Evolutionary conservation across 176 grass and related monocot genomes (phyloP).

Genomic region (Secale cereale): DNA sequence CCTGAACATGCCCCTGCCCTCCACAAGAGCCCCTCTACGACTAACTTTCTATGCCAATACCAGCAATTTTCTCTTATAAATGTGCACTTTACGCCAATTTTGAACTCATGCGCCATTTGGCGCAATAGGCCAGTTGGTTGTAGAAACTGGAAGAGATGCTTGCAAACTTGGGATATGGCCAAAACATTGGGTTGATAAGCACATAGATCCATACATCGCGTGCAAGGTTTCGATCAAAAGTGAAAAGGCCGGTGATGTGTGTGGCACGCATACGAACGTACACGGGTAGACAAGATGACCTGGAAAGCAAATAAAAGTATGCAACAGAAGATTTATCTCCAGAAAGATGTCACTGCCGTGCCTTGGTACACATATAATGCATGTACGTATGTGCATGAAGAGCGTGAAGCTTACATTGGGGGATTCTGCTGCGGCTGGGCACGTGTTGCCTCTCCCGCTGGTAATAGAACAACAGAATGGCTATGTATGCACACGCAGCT

Average conservation of each 20-base stretch:
- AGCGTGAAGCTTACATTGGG: background rate
- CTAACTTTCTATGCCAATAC: too few relatives aligned
- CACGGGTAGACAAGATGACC: background rate
- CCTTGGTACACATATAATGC: too few relatives aligned
- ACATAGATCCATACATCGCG: background rate
- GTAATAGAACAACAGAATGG: too few relatives aligned
- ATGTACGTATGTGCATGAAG: background rate
- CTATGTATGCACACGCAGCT: too few relatives aligned
- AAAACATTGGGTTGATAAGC: background rate
- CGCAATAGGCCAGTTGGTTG: background rate
- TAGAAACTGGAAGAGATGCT: background rate
- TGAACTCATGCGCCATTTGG: background rate
- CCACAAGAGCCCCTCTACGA: background rate
- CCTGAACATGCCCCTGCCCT: too few relatives aligned
- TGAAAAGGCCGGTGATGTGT: background rate
- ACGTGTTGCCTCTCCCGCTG: too few relatives aligned
- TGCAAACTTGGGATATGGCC: background rate
- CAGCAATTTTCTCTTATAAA: too few relatives aligned
- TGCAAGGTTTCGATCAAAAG: background rate
- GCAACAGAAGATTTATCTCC: background rate
- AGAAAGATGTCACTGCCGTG: background rate
- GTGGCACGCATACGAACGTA: background rate
- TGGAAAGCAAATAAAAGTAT: background rate
- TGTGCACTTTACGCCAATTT: too few relatives aligned
- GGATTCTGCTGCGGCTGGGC: too few relatives aligned